These are phyloP conservation scores for Cryptosporidium bovis DNA, from an alignment of 169 alveolate genomes.

Conservation along the genomic window DNA sequence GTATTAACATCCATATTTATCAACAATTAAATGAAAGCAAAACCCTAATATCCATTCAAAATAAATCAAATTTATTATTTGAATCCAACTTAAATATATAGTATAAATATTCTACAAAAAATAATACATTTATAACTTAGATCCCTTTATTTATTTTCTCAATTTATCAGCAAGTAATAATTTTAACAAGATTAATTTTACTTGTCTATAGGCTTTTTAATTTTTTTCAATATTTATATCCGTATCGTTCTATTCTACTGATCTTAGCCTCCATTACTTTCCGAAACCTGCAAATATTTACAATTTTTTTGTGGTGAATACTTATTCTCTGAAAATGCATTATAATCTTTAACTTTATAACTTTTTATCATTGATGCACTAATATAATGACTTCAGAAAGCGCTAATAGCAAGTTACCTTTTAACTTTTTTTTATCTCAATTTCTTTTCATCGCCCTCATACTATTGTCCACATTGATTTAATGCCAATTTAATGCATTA, in stretches of 20 bases:
- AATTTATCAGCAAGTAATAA: not conserved
- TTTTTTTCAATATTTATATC: too few relatives aligned
- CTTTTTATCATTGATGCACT: constrained; percentile 56
- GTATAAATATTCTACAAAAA: too few relatives aligned
- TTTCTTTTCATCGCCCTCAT: not conserved
- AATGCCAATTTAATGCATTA: not conserved
- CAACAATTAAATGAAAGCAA: too few relatives aligned
- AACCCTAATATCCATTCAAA: too few relatives aligned
- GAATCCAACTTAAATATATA: too few relatives aligned
- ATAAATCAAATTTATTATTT: too few relatives aligned
- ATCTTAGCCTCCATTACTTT: not conserved
- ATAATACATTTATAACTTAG: too few relatives aligned
- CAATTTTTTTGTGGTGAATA: constrained; percentile 36
- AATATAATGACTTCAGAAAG: constrained; percentile 47
- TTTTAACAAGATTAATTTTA: not conserved
- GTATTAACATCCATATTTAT: constrained; percentile 14
- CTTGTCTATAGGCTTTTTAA: too few relatives aligned
- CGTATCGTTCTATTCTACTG: too few relatives aligned
- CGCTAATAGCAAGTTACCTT: constrained; percentile 29
- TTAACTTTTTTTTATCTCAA: not conserved
- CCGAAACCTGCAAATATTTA: constrained; percentile 40
- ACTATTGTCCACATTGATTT: constrained; percentile 1
- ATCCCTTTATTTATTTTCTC: not conserved
- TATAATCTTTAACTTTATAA: constrained; percentile 34
- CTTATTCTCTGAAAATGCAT: constrained; percentile 5